Conservation (phyloP, 345 rosid species). For the Streptanthus diversifolius region DNA sequence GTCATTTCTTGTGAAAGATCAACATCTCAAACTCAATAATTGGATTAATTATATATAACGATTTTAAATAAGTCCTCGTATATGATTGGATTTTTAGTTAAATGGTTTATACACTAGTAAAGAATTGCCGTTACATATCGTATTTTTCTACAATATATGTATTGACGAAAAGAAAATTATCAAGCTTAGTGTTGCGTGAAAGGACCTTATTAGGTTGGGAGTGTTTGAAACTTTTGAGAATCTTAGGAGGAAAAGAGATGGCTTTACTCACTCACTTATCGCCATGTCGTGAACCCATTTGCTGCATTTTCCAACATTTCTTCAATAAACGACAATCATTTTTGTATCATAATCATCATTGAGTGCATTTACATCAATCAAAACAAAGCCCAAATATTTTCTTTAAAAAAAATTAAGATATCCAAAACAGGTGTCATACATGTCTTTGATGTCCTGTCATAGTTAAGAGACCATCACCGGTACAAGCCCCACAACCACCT, state of each 20-base stretch:
- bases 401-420: background rate
- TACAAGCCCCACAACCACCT: background rate
- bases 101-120: background rate
- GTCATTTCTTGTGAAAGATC: background rate
- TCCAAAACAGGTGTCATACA: slow-evolving; percentile 18
- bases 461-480: background rate
- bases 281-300: slow-evolving; percentile 9
- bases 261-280: background rate
- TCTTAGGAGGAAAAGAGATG: slow-evolving; percentile 2
- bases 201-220: background rate
- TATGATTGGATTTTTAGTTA: background rate
- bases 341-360: background rate
- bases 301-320: slow-evolving; percentile 10
- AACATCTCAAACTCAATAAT: slow-evolving; percentile 1
- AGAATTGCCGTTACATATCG: background rate
- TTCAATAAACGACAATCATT: background rate
- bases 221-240: background rate
- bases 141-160: background rate
- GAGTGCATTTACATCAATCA: background rate
- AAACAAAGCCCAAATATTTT: too few relatives aligned
- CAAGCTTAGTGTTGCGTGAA: slow-evolving; percentile 9
- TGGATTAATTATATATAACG: background rate
- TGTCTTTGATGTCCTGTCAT: background rate
- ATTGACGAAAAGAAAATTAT: background rate
- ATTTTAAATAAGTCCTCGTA: background rate